A percentile compares a stretch with the other conserved stretches of the same genome.
These are phyloP conservation scores for Leccinum imitatum DNA, from an alignment of 768 basidiomycete species.

Conservation along the genomic window DNA sequence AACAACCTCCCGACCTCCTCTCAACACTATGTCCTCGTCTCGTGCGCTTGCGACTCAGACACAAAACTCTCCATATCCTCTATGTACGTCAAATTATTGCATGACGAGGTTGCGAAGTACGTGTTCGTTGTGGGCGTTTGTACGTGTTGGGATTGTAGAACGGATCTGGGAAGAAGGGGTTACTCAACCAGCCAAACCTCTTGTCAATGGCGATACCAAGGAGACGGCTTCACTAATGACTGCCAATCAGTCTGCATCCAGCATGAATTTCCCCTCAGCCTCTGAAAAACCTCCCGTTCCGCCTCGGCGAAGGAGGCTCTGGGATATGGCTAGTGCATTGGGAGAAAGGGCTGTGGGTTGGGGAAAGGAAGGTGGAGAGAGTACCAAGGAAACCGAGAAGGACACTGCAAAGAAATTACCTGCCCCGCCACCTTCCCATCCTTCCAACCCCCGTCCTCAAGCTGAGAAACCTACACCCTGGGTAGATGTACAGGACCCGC, in stretches of 20 bases:
- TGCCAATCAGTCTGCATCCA: conserved; percentile 4
- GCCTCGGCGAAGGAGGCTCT: conserved; percentile 59
- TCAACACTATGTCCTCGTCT: conserved; percentile 45
- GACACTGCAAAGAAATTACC: conserved; percentile 16
- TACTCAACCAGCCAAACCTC: conserved; percentile 31
- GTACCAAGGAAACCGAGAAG: conserved; percentile 37
- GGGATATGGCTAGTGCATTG: conserved; percentile 67
- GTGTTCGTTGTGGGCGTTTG: conserved; percentile 89
- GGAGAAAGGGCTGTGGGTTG: conserved; percentile 60
- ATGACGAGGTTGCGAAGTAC: conserved; percentile 77
- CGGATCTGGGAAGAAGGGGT: conserved; percentile 87
- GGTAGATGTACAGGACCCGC: conserved; percentile 30
- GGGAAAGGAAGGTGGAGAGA: conserved; percentile 40
- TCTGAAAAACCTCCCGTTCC: conserved; percentile 59
- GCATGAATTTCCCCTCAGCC: neutral
- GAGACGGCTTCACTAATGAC: neutral
- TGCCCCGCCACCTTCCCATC: conserved; percentile 26
- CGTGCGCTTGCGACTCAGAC: conserved; percentile 25
- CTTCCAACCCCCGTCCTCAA: conserved; percentile 24
- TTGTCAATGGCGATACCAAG: conserved; percentile 12
- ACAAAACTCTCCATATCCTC: conserved; percentile 48
- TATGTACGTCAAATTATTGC: conserved; percentile 87
- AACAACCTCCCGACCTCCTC: conserved; percentile 18
- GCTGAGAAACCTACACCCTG: conserved; percentile 14
- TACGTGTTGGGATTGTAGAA: conserved; percentile 78